phyloP scores from a whole-genome alignment of 768 basidiomycete genomes.

The Megacollybia marginata region DNA sequence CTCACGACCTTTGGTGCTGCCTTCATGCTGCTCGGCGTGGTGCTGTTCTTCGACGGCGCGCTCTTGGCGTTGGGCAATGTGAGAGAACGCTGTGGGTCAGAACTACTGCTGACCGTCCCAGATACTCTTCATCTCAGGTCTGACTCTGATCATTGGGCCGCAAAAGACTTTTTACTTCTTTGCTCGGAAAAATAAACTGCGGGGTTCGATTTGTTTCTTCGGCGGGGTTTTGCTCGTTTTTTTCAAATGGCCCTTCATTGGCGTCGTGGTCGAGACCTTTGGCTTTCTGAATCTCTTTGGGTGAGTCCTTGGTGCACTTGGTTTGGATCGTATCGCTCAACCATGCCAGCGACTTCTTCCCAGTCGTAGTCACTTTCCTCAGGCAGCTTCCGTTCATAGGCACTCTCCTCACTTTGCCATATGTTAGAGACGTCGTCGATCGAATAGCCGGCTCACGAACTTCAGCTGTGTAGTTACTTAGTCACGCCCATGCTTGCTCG shows the following conservation, averaged over 20 bases:
- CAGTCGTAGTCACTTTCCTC: conserved; percentile 94
- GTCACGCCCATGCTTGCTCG: neutral
- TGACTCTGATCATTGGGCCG: conserved; percentile 95
- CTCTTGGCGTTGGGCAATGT: conserved; percentile 97
- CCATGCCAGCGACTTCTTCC: conserved; percentile 90
- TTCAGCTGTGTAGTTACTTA: conserved; percentile 46
- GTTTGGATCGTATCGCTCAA: no score
- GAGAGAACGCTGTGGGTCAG: no score
- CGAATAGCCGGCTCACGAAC: conserved; percentile 74
- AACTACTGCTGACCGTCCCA: no score
- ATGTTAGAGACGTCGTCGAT: conserved; percentile 77
- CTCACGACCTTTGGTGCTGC: conserved; percentile 91
- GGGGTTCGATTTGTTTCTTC: conserved; percentile 84
- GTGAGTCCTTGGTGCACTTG: conserved; percentile 37
- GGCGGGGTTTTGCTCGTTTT: conserved; percentile 92
- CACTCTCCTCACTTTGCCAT: conserved; percentile 77
- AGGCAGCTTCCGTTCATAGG: conserved; percentile 92
- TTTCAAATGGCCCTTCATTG: conserved; percentile 90
- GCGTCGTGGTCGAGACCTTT: conserved; percentile 90
- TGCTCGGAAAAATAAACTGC: conserved; percentile 88
- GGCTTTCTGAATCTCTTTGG: conserved; percentile 98
- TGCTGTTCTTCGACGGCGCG: conserved; percentile 95
- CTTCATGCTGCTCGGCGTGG: conserved; percentile 94
- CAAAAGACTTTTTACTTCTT: conserved; percentile 99
- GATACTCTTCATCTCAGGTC: conserved; percentile 91